These are phyloP conservation scores for Gymnopilus junonius DNA, from an alignment of 768 basidiomycete genomes.

Conservation along the genomic window DNA sequence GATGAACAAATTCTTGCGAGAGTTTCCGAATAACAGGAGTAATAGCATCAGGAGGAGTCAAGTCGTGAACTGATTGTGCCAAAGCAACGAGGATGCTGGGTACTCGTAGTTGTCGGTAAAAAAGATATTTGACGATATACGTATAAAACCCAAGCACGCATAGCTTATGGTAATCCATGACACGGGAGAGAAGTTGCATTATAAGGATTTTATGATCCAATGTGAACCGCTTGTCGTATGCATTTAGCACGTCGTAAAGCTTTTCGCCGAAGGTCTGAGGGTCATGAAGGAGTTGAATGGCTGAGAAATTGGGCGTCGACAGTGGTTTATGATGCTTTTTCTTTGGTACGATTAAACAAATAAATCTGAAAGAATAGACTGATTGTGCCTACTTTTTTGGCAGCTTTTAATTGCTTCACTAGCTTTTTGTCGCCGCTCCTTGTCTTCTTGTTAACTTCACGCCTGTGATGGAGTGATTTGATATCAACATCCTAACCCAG, in stretches of 20 bases:
- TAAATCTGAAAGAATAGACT: background rate
- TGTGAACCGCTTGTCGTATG: slow-evolving; percentile 92
- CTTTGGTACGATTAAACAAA: slow-evolving; percentile 24
- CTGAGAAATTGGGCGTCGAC: slow-evolving; percentile 78
- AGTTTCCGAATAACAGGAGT: slow-evolving; percentile 90
- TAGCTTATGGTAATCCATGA: slow-evolving; percentile 92
- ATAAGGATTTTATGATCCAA: slow-evolving; percentile 96
- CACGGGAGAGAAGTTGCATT: slow-evolving; percentile 94
- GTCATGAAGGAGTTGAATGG: slow-evolving; percentile 90
- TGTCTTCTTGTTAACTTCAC: slow-evolving; percentile 94
- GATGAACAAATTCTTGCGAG: slow-evolving; percentile 96
- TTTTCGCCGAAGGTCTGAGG: slow-evolving; percentile 96
- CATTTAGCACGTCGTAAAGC: slow-evolving; percentile 82
- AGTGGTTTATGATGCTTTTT: slow-evolving; percentile 36
- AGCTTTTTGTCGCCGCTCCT: slow-evolving; percentile 83
- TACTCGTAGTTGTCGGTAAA: slow-evolving; percentile 89
- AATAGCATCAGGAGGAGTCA: slow-evolving; percentile 92
- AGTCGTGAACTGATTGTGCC: slow-evolving; percentile 93
- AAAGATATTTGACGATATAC: slow-evolving; percentile 93
- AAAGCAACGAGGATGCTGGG: slow-evolving; percentile 93
- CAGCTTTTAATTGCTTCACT: slow-evolving; percentile 68
- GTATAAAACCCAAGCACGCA: slow-evolving; percentile 95
- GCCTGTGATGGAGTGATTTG: slow-evolving; percentile 78
- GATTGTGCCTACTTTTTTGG: slow-evolving; percentile 63
- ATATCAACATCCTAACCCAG: slow-evolving; percentile 61